Evolutionary conservation across 148 eudicot species (phyloP), one percentile per base, ranked within the genome.

Genomic region (Silene conica): DNA sequence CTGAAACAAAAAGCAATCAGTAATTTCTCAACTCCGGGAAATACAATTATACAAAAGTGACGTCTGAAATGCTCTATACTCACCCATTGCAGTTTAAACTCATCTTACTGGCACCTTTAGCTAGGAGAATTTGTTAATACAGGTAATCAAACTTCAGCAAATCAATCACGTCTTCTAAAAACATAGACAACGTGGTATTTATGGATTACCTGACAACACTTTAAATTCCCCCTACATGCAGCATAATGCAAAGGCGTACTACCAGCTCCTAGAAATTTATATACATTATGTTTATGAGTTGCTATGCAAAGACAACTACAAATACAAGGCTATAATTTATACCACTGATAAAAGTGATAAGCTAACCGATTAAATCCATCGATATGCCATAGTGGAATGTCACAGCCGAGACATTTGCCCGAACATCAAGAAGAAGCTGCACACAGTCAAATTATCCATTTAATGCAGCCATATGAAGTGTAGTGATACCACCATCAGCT

Each of bases 161-260:
- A 71, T 20, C 22, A 76, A 54, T 13, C 21, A 63, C 19, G 23
- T 22, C 12, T 80, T 73, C 20, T 41, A 13, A 67, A 63, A 70
- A 6, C 60, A 34, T 69, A 26, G 52, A 61, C 5, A 21, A 25
- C 2, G 23, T 61, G 52, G 74, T 73, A 75, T 25, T 54, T 48
- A 72, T 43, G 59, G 57, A 23, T 82, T 58, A 85, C 99, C 97
- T 95, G 99, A 76, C 96, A 89, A 80, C 99, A 92, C 77, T 95
- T 95, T 71, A 90, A 71, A 80, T 90, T 92, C 58, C 99, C 99
- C 50, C 99, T 97, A 81, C 94, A 95, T 71, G 99, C 99, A 84
- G 97, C 99, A 86, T 95, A 95, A 82, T 95, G 99, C 89, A 95
- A 86, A 68, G 99, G 97, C 72, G 97, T 88, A 83, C 99, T 95